Conservation (phyloP, 192 early-diverging fungal genomes). For the Coemansia sp. region DNA sequence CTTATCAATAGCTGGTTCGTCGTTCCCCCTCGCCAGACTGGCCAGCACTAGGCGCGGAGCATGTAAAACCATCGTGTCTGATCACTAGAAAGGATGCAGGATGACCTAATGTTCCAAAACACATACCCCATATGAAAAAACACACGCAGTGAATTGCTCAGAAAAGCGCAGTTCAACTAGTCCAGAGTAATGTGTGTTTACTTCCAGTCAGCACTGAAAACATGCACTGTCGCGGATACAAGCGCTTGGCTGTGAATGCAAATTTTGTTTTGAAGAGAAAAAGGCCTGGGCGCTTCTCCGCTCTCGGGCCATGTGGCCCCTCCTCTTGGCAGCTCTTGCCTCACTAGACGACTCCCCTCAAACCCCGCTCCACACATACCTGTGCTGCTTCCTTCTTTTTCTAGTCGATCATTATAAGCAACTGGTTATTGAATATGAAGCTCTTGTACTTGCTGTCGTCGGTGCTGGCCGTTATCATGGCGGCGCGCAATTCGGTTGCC, state of each 20-base stretch:
- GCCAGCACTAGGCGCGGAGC: constrained; percentile 39
- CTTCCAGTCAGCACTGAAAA: too few species aligned
- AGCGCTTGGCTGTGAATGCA: too few species aligned
- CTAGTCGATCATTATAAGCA: neutral
- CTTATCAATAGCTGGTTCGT: constrained; percentile 29
- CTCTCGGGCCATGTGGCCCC: neutral
- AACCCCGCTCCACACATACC: neutral
- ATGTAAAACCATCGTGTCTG: constrained; percentile 51
- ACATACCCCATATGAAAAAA: neutral
- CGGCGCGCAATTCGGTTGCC: constrained; percentile 9
- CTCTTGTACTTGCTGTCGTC: constrained; percentile 4
- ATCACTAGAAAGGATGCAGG: constrained; percentile 39
- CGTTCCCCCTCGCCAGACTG: constrained; percentile 52
- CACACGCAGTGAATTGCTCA: neutral
- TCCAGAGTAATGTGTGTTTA: neutral
- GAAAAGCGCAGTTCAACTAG: neutral
- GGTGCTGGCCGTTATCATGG: constrained; percentile 1
- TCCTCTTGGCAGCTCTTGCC: neutral
- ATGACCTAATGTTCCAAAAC: constrained; percentile 40
- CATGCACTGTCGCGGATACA: too few species aligned
- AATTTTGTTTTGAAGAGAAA: too few species aligned
- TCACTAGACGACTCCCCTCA: neutral
- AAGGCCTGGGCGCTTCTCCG: too few species aligned
- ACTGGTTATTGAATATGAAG: constrained; percentile 1
- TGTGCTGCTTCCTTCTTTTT: neutral